A percentile compares a stretch with the other conserved stretches of the same genome.
Conservation (phyloP, 176 grass and related monocot species). For the Oropetium thomaeum region DNA sequence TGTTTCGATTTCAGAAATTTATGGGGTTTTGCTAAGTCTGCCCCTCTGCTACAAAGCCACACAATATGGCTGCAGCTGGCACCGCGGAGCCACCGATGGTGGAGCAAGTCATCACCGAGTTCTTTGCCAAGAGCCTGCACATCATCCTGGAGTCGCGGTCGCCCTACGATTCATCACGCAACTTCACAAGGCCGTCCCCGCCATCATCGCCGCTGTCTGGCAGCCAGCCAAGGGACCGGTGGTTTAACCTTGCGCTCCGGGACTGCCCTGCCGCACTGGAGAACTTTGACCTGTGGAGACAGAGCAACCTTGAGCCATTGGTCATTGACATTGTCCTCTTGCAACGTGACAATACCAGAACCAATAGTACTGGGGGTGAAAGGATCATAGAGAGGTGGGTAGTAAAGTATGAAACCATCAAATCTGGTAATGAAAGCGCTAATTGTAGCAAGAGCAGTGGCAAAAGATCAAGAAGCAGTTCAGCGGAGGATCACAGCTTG, state of each 20-base stretch:
- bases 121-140: conserved; percentile 92
- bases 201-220: conserved; percentile 48
- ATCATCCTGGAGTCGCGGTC: conserved; percentile 93
- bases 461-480: conserved; percentile 39
- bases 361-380: background rate
- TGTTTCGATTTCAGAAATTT: background rate
- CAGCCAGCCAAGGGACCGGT: conserved; percentile 61
- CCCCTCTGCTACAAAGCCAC: background rate
- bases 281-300: conserved; percentile 87
- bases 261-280: conserved; percentile 84
- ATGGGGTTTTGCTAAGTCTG: background rate
- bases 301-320: conserved; percentile 88
- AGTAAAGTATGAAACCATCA: conserved; percentile 64
- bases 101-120: conserved; percentile 95
- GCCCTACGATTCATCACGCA: conserved; percentile 79
- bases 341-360: conserved; percentile 1
- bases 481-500: conserved; percentile 36
- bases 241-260: conserved; percentile 84
- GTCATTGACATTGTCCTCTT: conserved; percentile 78
- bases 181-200: conserved; percentile 49
- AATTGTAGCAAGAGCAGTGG: conserved; percentile 13
- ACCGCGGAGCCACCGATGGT: conserved; percentile 63
- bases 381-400: conserved; percentile 93
- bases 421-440: conserved; percentile 2
- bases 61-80: conserved; percentile 13